phyloP scores from a whole-genome alignment of 768 basidiomycete genomes.

The Mycena polygramma region DNA sequence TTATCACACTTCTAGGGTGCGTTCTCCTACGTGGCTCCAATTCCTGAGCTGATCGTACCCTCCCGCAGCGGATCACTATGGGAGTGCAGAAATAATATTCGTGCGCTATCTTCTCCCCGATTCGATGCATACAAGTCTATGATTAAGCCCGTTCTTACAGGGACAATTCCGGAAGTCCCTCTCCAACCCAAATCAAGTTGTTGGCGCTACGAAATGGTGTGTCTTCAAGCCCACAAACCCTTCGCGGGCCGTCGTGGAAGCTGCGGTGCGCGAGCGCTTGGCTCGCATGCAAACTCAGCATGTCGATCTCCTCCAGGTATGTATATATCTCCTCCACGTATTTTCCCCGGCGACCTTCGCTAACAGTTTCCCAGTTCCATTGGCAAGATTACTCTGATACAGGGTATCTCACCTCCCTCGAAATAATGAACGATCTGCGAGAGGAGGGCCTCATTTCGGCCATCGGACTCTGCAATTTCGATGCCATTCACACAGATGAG shows the following conservation, averaged over 20 bases:
- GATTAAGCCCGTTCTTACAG: constrained; percentile 51
- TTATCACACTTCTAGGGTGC: constrained; percentile 45
- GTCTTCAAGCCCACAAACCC: constrained; percentile 70
- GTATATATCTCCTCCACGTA: constrained; percentile 23
- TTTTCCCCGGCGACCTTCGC: neutral
- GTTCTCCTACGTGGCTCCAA: constrained; percentile 12
- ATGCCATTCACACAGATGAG: constrained; percentile 79
- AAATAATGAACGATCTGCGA: constrained; percentile 70
- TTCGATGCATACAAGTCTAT: neutral
- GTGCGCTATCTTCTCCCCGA: constrained; percentile 57
- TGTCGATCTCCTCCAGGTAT: constrained; percentile 82
- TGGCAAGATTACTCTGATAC: constrained; percentile 78
- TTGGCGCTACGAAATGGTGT: constrained; percentile 91
- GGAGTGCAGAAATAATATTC: constrained; percentile 84
- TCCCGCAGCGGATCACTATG: constrained; percentile 85
- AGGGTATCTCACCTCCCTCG: constrained; percentile 56
- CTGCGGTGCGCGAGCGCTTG: constrained; percentile 77
- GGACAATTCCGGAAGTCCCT: constrained; percentile 74
- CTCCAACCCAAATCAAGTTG: constrained; percentile 53
- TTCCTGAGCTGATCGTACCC: constrained; percentile 13
- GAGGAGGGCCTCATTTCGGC: constrained; percentile 69
- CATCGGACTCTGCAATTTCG: constrained; percentile 86
- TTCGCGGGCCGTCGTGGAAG: constrained; percentile 69
- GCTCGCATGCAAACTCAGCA: constrained; percentile 70
- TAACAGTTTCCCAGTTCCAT: constrained; percentile 66